These are phyloP conservation scores for Penicillium roqueforti DNA, from an alignment of 495 filamentous ascomycete species.

Conservation along the genomic window DNA sequence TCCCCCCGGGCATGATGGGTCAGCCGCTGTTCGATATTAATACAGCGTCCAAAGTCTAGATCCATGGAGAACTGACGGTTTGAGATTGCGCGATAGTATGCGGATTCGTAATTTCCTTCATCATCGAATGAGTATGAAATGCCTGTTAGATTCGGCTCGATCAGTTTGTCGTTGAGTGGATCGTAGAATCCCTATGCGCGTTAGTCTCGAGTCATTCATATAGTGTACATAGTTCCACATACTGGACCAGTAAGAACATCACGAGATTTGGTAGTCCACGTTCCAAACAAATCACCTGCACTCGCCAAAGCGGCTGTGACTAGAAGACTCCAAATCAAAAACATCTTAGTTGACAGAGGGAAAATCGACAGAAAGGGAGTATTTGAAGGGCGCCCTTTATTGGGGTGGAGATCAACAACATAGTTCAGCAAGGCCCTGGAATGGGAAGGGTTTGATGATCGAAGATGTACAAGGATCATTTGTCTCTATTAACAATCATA, in stretches of 20 bases:
- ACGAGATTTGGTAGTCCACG: constrained; percentile 74
- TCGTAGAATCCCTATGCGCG: constrained; percentile 65
- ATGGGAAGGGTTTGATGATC: background rate
- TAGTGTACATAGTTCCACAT: constrained; percentile 20
- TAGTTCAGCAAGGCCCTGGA: background rate
- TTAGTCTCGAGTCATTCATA: constrained; percentile 5
- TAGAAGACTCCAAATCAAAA: constrained; percentile 27
- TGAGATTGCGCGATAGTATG: constrained; percentile 67
- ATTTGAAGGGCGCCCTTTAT: constrained; percentile 10
- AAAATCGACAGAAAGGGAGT: constrained; percentile 13
- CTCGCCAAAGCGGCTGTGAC: constrained; percentile 30
- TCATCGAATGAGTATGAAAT: constrained; percentile 77
- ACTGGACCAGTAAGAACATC: constrained; percentile 71
- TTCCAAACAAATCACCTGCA: constrained; percentile 56
- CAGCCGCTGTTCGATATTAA: constrained; percentile 42
- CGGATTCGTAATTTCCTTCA: constrained; percentile 69
- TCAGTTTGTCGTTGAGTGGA: constrained; percentile 60
- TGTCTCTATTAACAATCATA: no score
- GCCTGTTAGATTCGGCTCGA: constrained; percentile 68
- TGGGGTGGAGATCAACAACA: constrained; percentile 18
- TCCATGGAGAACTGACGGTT: constrained; percentile 55
- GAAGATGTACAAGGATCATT: no score
- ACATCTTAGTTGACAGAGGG: constrained; percentile 15
- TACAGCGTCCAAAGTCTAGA: constrained; percentile 5
- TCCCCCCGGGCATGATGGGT: constrained; percentile 61